Conservation (phyloP, 2,329 filamentous ascomycete genomes). For the Cercospora sp. region DNA sequence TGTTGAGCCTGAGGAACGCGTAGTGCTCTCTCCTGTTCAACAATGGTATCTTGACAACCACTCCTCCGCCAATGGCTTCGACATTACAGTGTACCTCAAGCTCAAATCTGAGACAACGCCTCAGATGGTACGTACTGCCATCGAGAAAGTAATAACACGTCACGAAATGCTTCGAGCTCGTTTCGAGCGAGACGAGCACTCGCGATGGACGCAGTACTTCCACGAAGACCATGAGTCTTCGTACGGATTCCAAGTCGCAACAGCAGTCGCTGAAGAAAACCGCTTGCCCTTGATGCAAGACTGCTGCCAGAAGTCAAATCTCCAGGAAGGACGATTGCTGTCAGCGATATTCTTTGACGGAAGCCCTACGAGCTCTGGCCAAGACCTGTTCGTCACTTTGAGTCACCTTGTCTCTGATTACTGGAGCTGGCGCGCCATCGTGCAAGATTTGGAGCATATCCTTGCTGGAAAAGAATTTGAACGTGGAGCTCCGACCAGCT, state of each 20-base stretch:
- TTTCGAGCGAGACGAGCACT: background rate
- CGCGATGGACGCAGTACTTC: background rate
- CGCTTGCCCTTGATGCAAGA: background rate
- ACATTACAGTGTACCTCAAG: background rate
- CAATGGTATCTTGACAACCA: background rate
- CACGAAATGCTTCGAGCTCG: background rate
- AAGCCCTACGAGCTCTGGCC: background rate
- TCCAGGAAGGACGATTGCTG: background rate
- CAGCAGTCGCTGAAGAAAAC: background rate
- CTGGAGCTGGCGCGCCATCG: background rate
- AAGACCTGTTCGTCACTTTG: background rate
- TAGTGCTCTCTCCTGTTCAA: background rate
- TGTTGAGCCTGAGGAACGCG: background rate
- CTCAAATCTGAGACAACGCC: background rate
- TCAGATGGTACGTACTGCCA: background rate
- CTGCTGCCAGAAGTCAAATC: background rate
- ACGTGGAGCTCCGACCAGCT: background rate
- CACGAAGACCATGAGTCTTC: background rate
- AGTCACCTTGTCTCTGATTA: background rate
- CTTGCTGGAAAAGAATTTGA: background rate
- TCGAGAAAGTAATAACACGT: background rate
- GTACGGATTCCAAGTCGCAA: background rate
- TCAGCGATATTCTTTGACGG: background rate
- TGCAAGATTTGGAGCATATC: background rate
- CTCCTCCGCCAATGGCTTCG: background rate